Conservation (phyloP, 192 early-diverging fungal species). For the Coemansia sp. region DNA sequence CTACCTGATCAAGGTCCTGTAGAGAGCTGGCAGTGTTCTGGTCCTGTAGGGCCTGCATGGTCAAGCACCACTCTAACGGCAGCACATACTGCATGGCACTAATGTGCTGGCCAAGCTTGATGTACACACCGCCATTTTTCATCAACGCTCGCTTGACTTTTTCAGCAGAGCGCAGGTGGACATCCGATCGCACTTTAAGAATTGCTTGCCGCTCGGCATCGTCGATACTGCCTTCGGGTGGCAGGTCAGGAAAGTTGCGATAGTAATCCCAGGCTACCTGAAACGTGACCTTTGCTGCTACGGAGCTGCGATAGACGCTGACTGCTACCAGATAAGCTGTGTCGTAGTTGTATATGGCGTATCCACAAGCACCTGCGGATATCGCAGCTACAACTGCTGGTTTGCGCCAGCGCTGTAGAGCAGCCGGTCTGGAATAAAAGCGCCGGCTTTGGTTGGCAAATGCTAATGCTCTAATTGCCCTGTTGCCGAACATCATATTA, state of each 20-base stretch:
- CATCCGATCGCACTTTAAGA: conserved; percentile 27
- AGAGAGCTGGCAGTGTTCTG: conserved; percentile 72
- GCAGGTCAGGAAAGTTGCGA: conserved; percentile 47
- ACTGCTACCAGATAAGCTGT: conserved; percentile 40
- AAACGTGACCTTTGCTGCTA: conserved; percentile 35
- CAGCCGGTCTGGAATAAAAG: not conserved
- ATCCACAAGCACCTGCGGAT: conserved; percentile 12
- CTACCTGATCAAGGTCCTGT: conserved; percentile 66
- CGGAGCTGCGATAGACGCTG: conserved; percentile 29
- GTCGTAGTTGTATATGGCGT: conserved; percentile 38
- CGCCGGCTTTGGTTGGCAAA: not conserved
- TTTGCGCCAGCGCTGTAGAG: conserved; percentile 12
- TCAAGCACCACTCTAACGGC: conserved; percentile 85
- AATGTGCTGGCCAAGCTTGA: conserved; percentile 88
- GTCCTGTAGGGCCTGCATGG: conserved; percentile 82
- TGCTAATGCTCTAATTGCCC: not conserved
- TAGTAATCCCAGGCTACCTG: conserved; percentile 52
- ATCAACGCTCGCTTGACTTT: conserved; percentile 60
- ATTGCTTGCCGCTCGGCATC: conserved; percentile 28
- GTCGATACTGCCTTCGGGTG: conserved; percentile 11
- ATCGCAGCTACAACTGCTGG: conserved; percentile 3
- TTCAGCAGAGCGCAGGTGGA: conserved; percentile 70
- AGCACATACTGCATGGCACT: conserved; percentile 80
- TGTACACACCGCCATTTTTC: conserved; percentile 77
- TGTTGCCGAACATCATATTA: conserved; percentile 1